Evolutionary conservation across 805 yeast genomes (phyloP), one percentile per base, ranked within the genome.

Genomic region (Candida manassasensis): DNA sequence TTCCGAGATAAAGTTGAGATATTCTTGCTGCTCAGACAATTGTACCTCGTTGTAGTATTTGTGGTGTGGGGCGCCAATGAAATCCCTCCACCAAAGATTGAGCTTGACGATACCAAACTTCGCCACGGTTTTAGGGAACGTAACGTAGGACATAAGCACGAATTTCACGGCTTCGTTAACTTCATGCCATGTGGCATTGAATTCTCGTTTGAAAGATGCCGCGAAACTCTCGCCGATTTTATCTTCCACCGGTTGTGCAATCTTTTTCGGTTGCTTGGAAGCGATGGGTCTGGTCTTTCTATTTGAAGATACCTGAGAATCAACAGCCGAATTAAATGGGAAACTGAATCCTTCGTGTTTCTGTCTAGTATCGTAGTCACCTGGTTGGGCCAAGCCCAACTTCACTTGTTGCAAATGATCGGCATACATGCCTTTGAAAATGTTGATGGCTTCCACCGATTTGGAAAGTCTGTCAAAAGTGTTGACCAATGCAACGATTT

Each of bases 401-500:
- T 55, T 54, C 13, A 67, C 71, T 34, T 64, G 69, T 34, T 62
- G 59, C 39, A 66, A 51, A 42, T 67, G 72, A 18, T 57, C 41
- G 38, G 57, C 40, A 50, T 78, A 80, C 61, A 81, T 49, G 19
- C 50, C 49, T 53, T 79, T 81, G 61, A 93, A 93, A 47, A 77
- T 73, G 42, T 76, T 76, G 34, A 89, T 79, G 18, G 95, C 77
- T 38, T 71, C 74, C 19, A 93, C 69, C 21, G 95, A 83, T 62
- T 87, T 87, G 3, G 96, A 84, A 39, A 93, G 70, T 48, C 97
- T 75, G 52, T 89, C 96, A 61, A 87, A 87, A 0, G 97, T 90
- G 63, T 93, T 93, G 49, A 93, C 66, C 45, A 93, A 73, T 1
- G 96, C 94, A 35, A 90, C 90, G 40, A 93, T 64, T 62, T 93